Evolutionary conservation across 805 yeast genomes (phyloP), one percentile per base, ranked within the genome.

Genomic region (Pichia pseudocactophila): DNA sequence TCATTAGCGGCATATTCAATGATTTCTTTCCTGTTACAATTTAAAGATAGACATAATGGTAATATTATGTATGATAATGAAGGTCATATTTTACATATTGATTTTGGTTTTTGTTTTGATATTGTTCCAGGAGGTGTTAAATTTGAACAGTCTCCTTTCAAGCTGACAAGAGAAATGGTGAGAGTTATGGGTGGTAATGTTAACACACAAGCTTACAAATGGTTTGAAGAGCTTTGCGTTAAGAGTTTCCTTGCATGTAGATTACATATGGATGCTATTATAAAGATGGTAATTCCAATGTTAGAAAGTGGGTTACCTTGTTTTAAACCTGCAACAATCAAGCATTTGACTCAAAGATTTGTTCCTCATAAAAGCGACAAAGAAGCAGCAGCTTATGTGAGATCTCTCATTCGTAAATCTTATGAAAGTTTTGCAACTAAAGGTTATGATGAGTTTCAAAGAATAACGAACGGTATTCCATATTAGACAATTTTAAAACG

Each of bases 81-180:
- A 55, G 99, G 99, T 5, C 96, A 92, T 59, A 77, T 94, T 47
- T 67, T 94, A 48, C 99, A 92, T 63, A 86, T 94, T 62, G 99
- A 92, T 65, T 92, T 92, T 66, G 99, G 99, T 3, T 92, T 92
- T 72, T 89, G 96, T 55, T 94, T 92, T 60, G 99, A 92, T 65
- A 92, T 92, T 61, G 97, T 86, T 28, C 99, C 99, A 9, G 99
- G 99, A 50, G 98, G 98, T 30, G 97, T 92, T 38, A 86, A 81
- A 56, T 94, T 92, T 59, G 99, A 92, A 56, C 95, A 87, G n/a
- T 96, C 95, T 1, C 97, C 98, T 11, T 92, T 92, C 70, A 92
- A 92, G 59, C 73, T 92, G 50, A 92, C 98, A 3, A 84, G 82
- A 53, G 99, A 92, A 57, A 92, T 94, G 98, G 83, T 92, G 5